Percentiles rank a stretch among this genome's conserved stretches.
Evolutionary conservation across 2,329 filamentous ascomycete genomes (phyloP).

Genomic region (Apiospora aurea): DNA sequence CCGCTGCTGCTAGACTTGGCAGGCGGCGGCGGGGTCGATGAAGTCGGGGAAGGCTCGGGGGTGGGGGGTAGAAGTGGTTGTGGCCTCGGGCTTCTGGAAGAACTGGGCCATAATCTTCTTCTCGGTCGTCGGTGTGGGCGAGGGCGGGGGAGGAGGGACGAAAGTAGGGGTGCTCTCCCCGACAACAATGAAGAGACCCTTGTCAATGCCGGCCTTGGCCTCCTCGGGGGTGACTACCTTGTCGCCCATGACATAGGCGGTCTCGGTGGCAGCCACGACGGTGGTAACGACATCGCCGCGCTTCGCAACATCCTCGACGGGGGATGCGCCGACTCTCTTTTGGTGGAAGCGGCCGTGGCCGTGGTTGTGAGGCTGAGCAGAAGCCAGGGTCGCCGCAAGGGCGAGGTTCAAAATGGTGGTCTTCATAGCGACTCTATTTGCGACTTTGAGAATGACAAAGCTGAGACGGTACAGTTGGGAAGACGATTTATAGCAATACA

Average conservation of each 20-base stretch:
- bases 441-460: background rate
- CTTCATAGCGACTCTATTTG: conserved; percentile 51
- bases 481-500: background rate
- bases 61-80: conserved; percentile 47
- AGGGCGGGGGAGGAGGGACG: conserved; percentile 48
- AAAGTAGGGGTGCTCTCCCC: conserved; percentile 65
- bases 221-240: conserved; percentile 65
- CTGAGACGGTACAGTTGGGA: background rate
- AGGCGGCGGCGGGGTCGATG: conserved; percentile 39
- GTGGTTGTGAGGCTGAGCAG: conserved; percentile 66
- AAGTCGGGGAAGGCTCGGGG: conserved; percentile 43
- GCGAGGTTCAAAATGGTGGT: conserved; percentile 53
- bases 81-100: conserved; percentile 40
- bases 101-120: conserved; percentile 42
- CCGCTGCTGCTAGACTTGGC: conserved; percentile 35
- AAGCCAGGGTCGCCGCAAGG: conserved; percentile 60
- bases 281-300: conserved; percentile 58
- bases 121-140: conserved; percentile 41
- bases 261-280: conserved; percentile 66
- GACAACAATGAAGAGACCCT: conserved; percentile 73
- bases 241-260: conserved; percentile 76
- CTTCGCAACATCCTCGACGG: conserved; percentile 58
- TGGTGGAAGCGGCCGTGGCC: conserved; percentile 66
- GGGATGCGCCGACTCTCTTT: conserved; percentile 59
- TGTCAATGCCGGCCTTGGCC: conserved; percentile 74